Conservation (phyloP, 2,329 filamentous ascomycete genomes). For the Pseudocercospora cruenta region DNA sequence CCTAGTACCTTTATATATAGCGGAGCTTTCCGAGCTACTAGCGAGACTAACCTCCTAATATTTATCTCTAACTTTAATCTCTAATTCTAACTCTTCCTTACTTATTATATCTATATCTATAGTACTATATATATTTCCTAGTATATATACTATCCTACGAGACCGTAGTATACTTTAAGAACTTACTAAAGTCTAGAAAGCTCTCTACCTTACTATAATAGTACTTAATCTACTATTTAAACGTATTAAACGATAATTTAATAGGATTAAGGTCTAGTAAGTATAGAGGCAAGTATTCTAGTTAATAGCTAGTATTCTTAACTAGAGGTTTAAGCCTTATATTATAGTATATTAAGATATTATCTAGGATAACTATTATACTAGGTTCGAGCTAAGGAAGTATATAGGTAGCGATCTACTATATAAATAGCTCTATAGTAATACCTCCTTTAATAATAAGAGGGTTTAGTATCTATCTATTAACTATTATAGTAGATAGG, state of each 20-base stretch:
- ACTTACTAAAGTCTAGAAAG: not conserved
- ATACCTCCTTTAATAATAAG: not conserved
- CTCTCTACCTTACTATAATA: not conserved
- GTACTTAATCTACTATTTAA: not conserved
- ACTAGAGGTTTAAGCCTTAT: not conserved
- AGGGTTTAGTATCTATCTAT: not conserved
- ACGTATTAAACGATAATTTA: not conserved
- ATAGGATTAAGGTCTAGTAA: not conserved
- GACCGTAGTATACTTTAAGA: not conserved
- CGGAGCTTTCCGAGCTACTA: not conserved
- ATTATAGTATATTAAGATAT: not conserved
- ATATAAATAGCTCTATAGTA: not conserved
- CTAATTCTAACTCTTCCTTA: not conserved
- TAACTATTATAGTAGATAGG: not conserved
- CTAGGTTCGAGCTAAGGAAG: not conserved
- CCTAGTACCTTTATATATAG: no score
- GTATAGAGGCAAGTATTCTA: not conserved
- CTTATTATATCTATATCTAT: not conserved
- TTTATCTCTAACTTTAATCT: not conserved
- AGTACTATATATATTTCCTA: not conserved
- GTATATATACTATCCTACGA: not conserved
- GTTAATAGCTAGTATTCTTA: not conserved
- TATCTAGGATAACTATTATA: not conserved
- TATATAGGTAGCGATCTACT: not conserved
- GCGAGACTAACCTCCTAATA: not conserved